Evolutionary conservation across 352 stramenopile genomes (phyloP).

Genomic region (Globisporangium okanoganense): DNA sequence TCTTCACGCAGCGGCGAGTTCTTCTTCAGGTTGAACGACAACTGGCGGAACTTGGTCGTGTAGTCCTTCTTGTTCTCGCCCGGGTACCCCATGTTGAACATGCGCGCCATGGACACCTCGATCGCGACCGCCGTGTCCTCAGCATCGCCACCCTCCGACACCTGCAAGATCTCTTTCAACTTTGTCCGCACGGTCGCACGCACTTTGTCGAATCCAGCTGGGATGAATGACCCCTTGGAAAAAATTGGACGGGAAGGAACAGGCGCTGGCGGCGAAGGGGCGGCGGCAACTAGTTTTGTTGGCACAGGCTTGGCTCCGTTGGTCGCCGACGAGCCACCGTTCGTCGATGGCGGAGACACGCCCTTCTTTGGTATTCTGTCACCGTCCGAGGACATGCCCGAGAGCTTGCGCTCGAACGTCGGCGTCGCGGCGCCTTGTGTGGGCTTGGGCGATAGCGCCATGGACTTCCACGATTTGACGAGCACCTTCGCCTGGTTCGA

Average conservation of each 20-base stretch:
- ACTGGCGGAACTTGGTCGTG: constrained; percentile 81
- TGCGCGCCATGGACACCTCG: constrained; percentile 72
- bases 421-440: not conserved
- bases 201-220: constrained; percentile 65
- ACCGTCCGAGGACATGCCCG: constrained; percentile 22
- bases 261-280: not conserved
- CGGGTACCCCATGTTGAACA: constrained; percentile 62
- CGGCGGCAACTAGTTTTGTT: not conserved
- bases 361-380: constrained; percentile 29
- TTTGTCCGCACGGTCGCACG: constrained; percentile 77
- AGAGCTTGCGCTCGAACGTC: constrained; percentile 28
- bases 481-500: constrained; percentile 67
- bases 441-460: constrained; percentile 65
- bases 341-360: constrained; percentile 7
- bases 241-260: not conserved
- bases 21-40: constrained; percentile 92
- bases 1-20: constrained; percentile 78
- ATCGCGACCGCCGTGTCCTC: constrained; percentile 58
- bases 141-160: constrained; percentile 41
- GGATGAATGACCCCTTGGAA: constrained; percentile 43
- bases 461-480: constrained; percentile 87
- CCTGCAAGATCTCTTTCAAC: constrained; percentile 69
- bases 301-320: constrained; percentile 25
- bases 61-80: constrained; percentile 88
- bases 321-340: constrained; percentile 8